phyloP scores from a whole-genome alignment of 1,139 yeast genomes.

The Casaregolazyma suthepensis region DNA sequence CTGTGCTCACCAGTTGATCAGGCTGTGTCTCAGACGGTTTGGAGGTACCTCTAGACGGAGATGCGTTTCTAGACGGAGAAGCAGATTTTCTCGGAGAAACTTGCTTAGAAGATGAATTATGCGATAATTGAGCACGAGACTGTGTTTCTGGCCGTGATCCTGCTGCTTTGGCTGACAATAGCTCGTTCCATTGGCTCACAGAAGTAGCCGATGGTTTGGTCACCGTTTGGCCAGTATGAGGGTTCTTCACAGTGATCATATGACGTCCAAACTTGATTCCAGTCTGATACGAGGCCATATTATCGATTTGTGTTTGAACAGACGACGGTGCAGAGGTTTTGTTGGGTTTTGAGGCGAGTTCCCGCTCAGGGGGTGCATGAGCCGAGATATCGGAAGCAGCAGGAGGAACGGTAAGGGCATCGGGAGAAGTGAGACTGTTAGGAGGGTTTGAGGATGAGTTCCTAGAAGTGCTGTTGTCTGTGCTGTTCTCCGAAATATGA shows the following conservation, averaged over 20 bases:
- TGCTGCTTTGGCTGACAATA: conserved; percentile 3
- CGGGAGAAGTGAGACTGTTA: background rate
- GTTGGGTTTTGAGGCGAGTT: background rate
- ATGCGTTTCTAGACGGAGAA: too few relatives aligned
- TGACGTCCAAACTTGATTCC: conserved; percentile 13
- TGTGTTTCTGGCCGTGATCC: background rate
- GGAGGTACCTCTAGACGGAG: background rate
- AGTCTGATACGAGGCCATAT: conserved; percentile 4
- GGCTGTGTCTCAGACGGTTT: background rate
- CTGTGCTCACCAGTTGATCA: background rate
- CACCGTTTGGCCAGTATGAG: conserved; percentile 3
- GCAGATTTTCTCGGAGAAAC: background rate
- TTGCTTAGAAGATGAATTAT: too few relatives aligned
- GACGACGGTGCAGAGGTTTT: background rate
- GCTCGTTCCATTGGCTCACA: conserved; percentile 6
- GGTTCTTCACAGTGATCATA: conserved; percentile 7
- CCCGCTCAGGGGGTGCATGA: background rate
- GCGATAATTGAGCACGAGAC: too few relatives aligned
- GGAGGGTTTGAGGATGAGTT: too few relatives aligned
- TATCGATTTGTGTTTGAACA: conserved; percentile 3
- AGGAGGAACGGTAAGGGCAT: background rate
- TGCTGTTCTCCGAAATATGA: background rate
- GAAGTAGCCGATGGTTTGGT: conserved; percentile 7
- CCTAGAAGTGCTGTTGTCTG: background rate
- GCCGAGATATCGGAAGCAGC: background rate